Percentiles rank a stretch among this genome's conserved stretches.
Evolutionary conservation across 2,329 filamentous ascomycete species (phyloP).

Genomic region (Fusarium beomiforme): DNA sequence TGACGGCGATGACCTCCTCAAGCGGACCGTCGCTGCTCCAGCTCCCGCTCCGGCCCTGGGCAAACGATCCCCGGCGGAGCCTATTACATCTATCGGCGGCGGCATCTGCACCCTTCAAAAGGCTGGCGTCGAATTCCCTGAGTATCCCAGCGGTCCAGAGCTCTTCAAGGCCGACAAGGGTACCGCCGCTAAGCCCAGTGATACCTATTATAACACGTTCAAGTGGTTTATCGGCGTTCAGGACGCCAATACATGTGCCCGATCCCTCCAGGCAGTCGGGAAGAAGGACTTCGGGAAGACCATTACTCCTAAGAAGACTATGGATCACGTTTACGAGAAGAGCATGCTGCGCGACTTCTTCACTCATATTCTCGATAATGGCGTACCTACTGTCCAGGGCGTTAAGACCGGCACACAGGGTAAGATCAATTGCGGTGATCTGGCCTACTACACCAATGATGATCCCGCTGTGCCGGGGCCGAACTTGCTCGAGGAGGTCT

Average conservation of each 20-base stretch:
- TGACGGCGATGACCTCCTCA: background rate
- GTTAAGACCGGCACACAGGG: rapidly evolving
- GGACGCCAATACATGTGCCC: background rate
- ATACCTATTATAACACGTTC: background rate
- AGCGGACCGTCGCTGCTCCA: background rate
- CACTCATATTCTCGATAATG: background rate
- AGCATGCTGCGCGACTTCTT: constrained; percentile 18
- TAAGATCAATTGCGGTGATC: constrained; percentile 20
- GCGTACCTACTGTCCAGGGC: background rate
- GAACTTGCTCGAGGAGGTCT: background rate
- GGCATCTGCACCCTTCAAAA: background rate
- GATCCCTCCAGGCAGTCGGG: background rate
- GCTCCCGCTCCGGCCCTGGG: background rate
- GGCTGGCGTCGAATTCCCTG: background rate
- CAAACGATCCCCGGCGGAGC: background rate
- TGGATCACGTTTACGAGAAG: constrained; percentile 28
- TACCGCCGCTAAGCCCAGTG: background rate
- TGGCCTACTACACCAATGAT: background rate
- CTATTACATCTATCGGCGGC: background rate
- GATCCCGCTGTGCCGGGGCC: background rate
- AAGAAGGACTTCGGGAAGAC: background rate
- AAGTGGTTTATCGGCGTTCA: background rate
- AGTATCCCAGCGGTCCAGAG: background rate
- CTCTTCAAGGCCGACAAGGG: background rate
- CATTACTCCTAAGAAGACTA: background rate